Base-by-base conservation (phyloP, 1,284 basidiomycete genomes). In the Trametes pubescens region DNA sequence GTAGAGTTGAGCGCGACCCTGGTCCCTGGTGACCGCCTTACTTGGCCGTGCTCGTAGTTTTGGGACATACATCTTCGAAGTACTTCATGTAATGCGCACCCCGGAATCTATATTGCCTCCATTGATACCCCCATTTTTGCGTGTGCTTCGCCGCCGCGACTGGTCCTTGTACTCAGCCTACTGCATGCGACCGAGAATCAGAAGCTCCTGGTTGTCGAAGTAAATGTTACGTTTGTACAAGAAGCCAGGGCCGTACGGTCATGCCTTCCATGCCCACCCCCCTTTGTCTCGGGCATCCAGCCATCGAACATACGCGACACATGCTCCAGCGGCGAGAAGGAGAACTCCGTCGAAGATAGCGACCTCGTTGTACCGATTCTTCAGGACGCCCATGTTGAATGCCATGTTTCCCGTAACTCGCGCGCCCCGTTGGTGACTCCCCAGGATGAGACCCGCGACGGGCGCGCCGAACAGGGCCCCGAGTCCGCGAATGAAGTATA, bases 1-100 rank as follows among this genome's bases (percentile, higher is more conserved):
- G 75, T 79, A 81, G 86, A 87, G 84, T 87, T 85, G 85, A 84
- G 79, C 72, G 78, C 74, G 77, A 77, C 64, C 40, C 68, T 51
- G 53, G 70, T 67, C 68, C 67, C 49, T 61, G 66, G 51, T 57
- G 71, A 54, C 63, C 34, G 57, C 57, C 65, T 43, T 56, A 70
- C 67, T 69, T 71, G 74, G 69, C 76, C 76, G 75, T 75, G 66
- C 78, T 84, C 82, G 80, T 86, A 87, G 85, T 86, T 85, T 79
- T 81, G 84, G 74, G 83, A 81, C 84, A 81, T 62, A 86, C 84
- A 86, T 57, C 49, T 59, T 38, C 51, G 48, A n/a, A 18, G 29
- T 40, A 32, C 44, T 46, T 53, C 37, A 48, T 53, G n/a, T n/a
- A 51, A 61, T 56, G 38, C 4, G 26, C 37, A 22, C 22, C 52